These are phyloP conservation scores for Elasticomyces elasticus DNA, from an alignment of 495 filamentous ascomycete genomes.

Conservation along the genomic window DNA sequence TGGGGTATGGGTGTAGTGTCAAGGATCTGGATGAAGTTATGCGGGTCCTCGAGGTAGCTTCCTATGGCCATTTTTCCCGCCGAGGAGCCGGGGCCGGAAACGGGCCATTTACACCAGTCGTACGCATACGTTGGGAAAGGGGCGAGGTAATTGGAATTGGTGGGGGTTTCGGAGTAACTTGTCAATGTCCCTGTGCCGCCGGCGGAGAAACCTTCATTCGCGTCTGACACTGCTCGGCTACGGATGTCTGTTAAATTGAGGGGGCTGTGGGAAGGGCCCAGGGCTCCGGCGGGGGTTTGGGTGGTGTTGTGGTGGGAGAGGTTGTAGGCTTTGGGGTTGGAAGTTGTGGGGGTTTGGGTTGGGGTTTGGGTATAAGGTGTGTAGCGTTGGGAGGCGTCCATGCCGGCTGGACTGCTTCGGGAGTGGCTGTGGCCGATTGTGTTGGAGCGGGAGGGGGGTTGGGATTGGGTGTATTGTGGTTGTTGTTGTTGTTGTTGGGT, in stretches of 20 bases:
- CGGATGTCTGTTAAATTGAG: conserved; percentile 86
- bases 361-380: conserved; percentile 58
- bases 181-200: conserved; percentile 39
- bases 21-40: conserved; percentile 98
- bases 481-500: conserved; percentile 41
- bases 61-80: conserved; percentile 87
- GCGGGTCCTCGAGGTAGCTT: conserved; percentile 93
- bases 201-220: conserved; percentile 48
- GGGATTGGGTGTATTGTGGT: conserved; percentile 45
- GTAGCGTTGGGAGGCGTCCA: conserved; percentile 54
- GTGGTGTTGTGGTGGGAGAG: conserved; percentile 26
- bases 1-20: conserved; percentile 71
- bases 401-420: conserved; percentile 72
- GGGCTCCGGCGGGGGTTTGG: conserved; percentile 61
- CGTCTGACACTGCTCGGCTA: conserved; percentile 61
- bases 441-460: conserved; percentile 56
- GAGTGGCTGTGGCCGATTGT: conserved; percentile 60
- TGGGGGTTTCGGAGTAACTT: conserved; percentile 42
- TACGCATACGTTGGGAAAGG: conserved; percentile 93
- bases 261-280: conserved; percentile 71
- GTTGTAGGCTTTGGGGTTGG: conserved; percentile 23
- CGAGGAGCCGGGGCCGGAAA: conserved; percentile 53
- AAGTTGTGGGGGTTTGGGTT: conserved; percentile 46
- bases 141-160: conserved; percentile 82
- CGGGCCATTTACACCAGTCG: conserved; percentile 99